Percentiles rank a stretch among this genome's conserved stretches.
Conservation (phyloP, 441 rosid genomes). For the Erodium moschatum region DNA sequence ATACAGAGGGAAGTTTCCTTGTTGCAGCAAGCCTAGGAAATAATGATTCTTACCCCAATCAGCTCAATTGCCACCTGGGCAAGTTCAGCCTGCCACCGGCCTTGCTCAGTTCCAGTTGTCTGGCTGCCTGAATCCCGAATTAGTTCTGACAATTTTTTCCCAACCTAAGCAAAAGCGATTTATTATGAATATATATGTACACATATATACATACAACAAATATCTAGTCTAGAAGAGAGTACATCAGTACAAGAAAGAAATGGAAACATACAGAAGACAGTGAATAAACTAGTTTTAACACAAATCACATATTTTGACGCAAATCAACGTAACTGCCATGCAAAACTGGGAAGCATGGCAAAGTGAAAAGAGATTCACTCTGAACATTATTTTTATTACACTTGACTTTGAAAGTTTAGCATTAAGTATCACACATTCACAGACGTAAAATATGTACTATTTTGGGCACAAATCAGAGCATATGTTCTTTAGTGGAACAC, state of each 20-base stretch:
- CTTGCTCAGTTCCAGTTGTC: constrained; percentile 72
- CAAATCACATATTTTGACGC: too few species aligned
- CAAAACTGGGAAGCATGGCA: too few species aligned
- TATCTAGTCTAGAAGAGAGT: background rate
- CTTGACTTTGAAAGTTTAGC: background rate
- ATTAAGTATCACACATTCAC: background rate
- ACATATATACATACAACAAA: background rate
- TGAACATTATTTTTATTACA: background rate
- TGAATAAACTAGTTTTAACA: background rate
- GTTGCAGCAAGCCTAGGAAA: constrained; percentile 4
- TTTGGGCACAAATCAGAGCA: background rate
- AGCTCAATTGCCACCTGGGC: constrained; percentile 95
- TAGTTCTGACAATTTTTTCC: constrained; percentile 87
- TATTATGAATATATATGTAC: background rate
- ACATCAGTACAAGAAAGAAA: background rate
- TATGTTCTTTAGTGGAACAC: background rate
- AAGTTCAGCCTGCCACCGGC: constrained; percentile 95
- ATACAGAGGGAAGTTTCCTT: background rate
- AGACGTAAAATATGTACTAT: background rate
- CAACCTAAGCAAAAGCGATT: constrained; percentile 53
- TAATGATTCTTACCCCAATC: constrained; percentile 53
- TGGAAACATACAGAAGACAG: background rate
- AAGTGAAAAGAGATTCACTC: background rate
- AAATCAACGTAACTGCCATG: too few species aligned
- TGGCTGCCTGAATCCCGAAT: constrained; percentile 90